Conservation (phyloP, 2,329 filamentous ascomycete species). For the Talaromyces sp. region DNA sequence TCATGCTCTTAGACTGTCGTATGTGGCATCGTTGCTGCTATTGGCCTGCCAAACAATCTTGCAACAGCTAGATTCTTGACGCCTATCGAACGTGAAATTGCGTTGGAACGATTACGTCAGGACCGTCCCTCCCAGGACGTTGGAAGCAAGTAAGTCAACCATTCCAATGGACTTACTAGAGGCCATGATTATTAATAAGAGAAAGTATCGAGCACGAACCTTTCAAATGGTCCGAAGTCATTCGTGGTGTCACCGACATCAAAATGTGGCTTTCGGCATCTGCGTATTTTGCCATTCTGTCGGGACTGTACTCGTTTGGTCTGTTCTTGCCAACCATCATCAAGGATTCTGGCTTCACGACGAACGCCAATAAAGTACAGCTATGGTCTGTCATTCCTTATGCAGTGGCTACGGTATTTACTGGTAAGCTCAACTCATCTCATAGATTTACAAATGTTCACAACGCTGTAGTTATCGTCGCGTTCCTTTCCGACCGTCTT, state of each 20-base stretch:
- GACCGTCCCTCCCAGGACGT: conserved; percentile 30
- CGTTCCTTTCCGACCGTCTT: conserved; percentile 60
- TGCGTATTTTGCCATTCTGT: conserved; percentile 59
- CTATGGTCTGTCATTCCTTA: conserved; percentile 64
- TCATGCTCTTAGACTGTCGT: conserved; percentile 49
- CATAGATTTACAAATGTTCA: neutral
- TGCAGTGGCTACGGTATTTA: conserved; percentile 57
- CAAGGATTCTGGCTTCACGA: conserved; percentile 52
- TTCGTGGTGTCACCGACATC: conserved; percentile 57
- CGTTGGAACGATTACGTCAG: conserved; percentile 44
- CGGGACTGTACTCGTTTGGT: conserved; percentile 61
- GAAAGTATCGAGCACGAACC: conserved; percentile 41
- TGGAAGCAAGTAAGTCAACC: conserved; percentile 17
- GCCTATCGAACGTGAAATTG: conserved; percentile 51
- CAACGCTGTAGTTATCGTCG: conserved; percentile 28
- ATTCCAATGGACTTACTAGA: no score
- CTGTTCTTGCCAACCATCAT: conserved; percentile 67
- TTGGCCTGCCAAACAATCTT: conserved; percentile 56
- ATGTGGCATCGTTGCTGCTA: conserved; percentile 51
- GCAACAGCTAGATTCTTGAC: conserved; percentile 55
- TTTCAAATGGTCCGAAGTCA: conserved; percentile 61
- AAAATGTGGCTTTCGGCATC: conserved; percentile 63
- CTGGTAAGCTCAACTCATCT: conserved; percentile 36
- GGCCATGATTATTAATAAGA: neutral
- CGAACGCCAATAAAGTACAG: conserved; percentile 56